A percentile compares a stretch with the other conserved stretches of the same genome.
Conservation (phyloP, 176 grass and related monocot genomes). For the Bolboschoenus planiculmis region DNA sequence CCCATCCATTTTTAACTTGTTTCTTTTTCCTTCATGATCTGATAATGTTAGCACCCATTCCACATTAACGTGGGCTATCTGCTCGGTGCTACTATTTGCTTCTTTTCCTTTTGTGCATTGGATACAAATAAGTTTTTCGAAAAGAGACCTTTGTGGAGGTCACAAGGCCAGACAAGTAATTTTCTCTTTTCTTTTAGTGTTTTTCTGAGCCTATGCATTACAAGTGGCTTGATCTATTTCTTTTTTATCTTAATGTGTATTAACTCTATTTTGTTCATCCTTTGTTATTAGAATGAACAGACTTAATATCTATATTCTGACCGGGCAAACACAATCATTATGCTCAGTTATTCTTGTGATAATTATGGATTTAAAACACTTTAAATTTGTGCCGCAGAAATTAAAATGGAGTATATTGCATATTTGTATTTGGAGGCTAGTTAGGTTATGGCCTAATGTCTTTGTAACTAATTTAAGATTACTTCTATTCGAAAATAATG, state of each 20-base stretch:
- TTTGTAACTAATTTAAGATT: too few species aligned
- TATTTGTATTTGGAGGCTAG: too few species aligned
- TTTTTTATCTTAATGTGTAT: neutral
- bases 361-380: neutral
- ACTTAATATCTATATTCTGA: neutral
- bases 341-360: neutral
- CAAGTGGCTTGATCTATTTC: neutral
- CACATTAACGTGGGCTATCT: slow-evolving; percentile 18
- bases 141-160: slow-evolving; percentile 23
- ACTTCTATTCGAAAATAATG: too few species aligned
- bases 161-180: slow-evolving; percentile 29
- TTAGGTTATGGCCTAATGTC: neutral
- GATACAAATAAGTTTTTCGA: slow-evolving; percentile 47
- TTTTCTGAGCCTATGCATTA: neutral
- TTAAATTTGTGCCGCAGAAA: too few species aligned
- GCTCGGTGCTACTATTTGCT: slow-evolving; percentile 3
- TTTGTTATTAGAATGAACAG: neutral
- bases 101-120: slow-evolving; percentile 35
- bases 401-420: too few species aligned
- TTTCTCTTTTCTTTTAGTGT: neutral
- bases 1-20: slow-evolving; percentile 51
- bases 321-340: neutral
- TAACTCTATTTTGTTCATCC: neutral
- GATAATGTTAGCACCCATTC: slow-evolving; percentile 11
- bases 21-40: slow-evolving; percentile 9